Evolutionary conservation across 441 rosid species (phyloP).

Genomic region (Raphanus hybrid): DNA sequence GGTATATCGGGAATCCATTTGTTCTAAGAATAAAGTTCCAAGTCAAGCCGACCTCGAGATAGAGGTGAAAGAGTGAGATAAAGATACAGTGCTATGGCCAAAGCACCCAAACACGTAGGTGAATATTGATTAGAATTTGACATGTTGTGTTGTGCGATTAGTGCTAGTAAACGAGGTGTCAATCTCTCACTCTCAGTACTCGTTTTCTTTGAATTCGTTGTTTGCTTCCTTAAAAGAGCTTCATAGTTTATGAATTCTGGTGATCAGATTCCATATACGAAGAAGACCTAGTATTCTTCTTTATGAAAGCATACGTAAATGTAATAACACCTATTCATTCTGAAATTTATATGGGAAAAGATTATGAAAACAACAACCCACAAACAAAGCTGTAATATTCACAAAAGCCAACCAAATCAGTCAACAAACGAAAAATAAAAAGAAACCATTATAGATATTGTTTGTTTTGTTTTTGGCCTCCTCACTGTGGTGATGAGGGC

Average conservation of each 20-base stretch:
- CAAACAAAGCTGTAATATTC: conserved; percentile 38
- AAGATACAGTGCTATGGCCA: no score
- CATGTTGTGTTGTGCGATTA: neutral
- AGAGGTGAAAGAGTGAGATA: no score
- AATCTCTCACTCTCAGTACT: neutral
- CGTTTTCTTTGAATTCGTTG: neutral
- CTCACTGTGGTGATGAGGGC: conserved; percentile 56
- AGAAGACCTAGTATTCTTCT: neutral
- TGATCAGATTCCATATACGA: neutral
- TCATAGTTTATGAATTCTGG: neutral
- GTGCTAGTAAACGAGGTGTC: neutral
- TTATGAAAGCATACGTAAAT: neutral
- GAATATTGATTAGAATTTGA: no score
- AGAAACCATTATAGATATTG: neutral
- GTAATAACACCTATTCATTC: conserved; percentile 32
- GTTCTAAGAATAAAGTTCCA: no score
- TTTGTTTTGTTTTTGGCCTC: neutral
- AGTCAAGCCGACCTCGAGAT: no score
- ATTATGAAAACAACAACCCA: neutral
- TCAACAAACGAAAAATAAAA: conserved; percentile 23
- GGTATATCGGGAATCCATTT: no score
- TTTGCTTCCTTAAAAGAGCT: neutral
- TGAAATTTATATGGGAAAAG: conserved; percentile 25
- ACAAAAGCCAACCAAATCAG: conserved; percentile 37
- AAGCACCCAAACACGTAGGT: no score